phyloP scores from a whole-genome alignment of 805 yeast genomes.

The Cyberlindnera meyerae region DNA sequence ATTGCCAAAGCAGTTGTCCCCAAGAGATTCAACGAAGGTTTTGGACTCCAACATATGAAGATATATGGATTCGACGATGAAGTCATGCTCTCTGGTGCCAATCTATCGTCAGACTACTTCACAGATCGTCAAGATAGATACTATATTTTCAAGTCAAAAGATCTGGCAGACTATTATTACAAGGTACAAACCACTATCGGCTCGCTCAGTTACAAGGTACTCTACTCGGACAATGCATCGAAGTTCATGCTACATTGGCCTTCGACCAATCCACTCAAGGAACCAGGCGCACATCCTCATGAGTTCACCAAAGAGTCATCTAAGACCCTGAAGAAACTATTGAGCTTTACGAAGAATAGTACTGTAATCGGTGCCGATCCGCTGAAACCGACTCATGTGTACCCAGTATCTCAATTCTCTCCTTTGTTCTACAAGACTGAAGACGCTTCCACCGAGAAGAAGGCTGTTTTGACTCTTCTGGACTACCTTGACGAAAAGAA shows the following conservation, averaged over 20 bases:
- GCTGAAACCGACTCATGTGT: slow-evolving; percentile 58
- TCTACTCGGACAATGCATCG: slow-evolving; percentile 37
- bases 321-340: slow-evolving; percentile 49
- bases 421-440: slow-evolving; percentile 63
- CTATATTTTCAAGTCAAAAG: slow-evolving; percentile 56
- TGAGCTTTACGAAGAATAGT: slow-evolving; percentile 37
- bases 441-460: slow-evolving; percentile 78
- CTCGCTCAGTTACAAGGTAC: slow-evolving; percentile 64
- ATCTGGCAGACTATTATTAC: slow-evolving; percentile 68
- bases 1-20: slow-evolving; percentile 64
- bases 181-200: slow-evolving; percentile 63
- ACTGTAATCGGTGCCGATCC: slow-evolving; percentile 5
- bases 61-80: slow-evolving; percentile 93
- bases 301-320: slow-evolving; percentile 56
- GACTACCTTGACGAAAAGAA: slow-evolving; percentile 50
- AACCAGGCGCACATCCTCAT: slow-evolving; percentile 54
- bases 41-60: slow-evolving; percentile 96
- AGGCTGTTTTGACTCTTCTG: slow-evolving; percentile 57
- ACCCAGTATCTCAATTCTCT: slow-evolving; percentile 87
- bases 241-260: slow-evolving; percentile 75
- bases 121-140: slow-evolving; percentile 94
- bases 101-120: slow-evolving; percentile 85
- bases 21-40: slow-evolving; percentile 80
- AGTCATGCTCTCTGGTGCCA: slow-evolving; percentile 85
- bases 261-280: slow-evolving; percentile 52